Base-by-base conservation (phyloP, 345 rosid genomes). In the Lagerstroemia speciosa region DNA sequence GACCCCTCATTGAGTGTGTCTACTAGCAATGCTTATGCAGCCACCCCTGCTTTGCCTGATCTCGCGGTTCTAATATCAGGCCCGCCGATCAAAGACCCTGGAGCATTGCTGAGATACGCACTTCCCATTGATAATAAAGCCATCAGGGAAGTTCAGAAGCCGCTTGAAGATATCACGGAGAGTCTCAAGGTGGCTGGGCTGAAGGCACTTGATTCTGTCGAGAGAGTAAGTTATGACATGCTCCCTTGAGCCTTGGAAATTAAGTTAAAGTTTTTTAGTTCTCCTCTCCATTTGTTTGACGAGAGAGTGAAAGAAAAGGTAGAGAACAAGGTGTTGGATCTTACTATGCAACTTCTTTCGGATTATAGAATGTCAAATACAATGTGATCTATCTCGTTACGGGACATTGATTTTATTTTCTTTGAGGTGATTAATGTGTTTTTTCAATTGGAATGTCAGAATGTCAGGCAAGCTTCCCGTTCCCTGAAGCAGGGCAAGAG, bases 41-140 rank as follows among this genome's bases (percentile, higher is more conserved):
- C 73, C 55, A 79, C 46, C 71, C 88, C 89, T 57, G 87, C 84
- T 15, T 69, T 91, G 78, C 80, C 93, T 41, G 90, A 93, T 67
- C 72, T 93, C 17, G 82, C 93, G 1, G 95, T 94, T 69, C 81
- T 94, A 58, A 94, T 94, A 72, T 94, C 99, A 4, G 99, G 97
- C 27, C 99, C 99, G 3, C 97, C 99, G 0, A 91, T 91, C 30
- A 94, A 94, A 81, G 99, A 94, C 57, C 99, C 99, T 0, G 95
- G 80, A 53, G 90, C 93, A 38, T 74, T 94, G 64, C 74, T 94
- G 68, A 84, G 99, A 78, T 73, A 91, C 74, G 99, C 96, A 14
- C 83, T 94, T 79, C 99, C 99, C 12, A 88, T 94, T 72, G 74
- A 88, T 71, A 93, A 88, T 67, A 91, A 89, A 73, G 95, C 99